Base-by-base conservation (phyloP, 768 basidiomycete genomes). In the Calocera viscosa region DNA sequence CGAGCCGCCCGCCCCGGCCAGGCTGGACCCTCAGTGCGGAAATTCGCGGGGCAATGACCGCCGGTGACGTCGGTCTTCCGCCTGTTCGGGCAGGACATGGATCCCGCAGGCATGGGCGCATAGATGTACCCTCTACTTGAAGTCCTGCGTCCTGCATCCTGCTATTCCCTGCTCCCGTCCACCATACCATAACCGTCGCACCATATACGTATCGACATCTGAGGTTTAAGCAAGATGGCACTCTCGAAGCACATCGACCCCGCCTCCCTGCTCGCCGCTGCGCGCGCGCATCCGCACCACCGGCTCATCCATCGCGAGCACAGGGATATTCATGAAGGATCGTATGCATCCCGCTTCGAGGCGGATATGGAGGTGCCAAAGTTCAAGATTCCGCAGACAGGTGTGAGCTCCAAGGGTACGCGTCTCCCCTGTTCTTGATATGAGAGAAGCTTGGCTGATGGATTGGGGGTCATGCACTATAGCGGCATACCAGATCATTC, bases 401-500 rank as follows among this genome's bases (percentile, higher is more conserved):
- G 67, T 0, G 66, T 68, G 22, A 66, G 66, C 3, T 74, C 73
- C 28, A 66, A 60, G 22, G 53, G 53, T 60, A 19, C 43, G 43
- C 19, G 19, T 74, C 5, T 68, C 70, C 28, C 64, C 72, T n/a
- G 11, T 47, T 8, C 16, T 47, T 3, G 5, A 8, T 17, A 7
- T 8, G 16, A 47, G 19, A 19, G 24, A 19, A 17, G 24, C 19
- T 5, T 19, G 19, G 24, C 43, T 47, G 43, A 47, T 24, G 43
- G 43, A 17, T 8, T 17, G 7, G 43, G 43, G 35, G 14, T 38
- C 14, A 14, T 38, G 35, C 35, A 14, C n/a, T 7, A 19, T 70
- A 73, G 67, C 72, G 67, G 41, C 74, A 1, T 78, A 78, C 70
- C 75, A 76, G 69, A 66, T 78, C 28, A 67, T 78, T 53, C 75